These are phyloP conservation scores for Russula sp. DNA, from an alignment of 768 basidiomycete species.

Conservation along the genomic window DNA sequence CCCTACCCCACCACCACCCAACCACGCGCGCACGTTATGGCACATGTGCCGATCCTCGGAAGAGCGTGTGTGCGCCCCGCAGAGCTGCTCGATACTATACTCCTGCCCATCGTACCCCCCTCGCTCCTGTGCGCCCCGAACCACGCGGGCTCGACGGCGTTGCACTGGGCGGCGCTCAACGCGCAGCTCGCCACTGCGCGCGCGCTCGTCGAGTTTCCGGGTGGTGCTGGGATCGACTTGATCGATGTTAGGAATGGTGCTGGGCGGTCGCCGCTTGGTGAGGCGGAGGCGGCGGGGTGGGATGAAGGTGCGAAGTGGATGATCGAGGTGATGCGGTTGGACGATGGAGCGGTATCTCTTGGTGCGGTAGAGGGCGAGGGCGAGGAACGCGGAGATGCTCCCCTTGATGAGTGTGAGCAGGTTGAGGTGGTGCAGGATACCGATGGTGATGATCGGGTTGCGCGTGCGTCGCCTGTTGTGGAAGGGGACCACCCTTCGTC, in stretches of 20 bases:
- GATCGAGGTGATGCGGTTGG: slow-evolving; percentile 73
- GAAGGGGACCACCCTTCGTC: too few relatives aligned
- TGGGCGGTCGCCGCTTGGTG: slow-evolving; percentile 70
- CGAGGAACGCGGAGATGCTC: slow-evolving; percentile 67
- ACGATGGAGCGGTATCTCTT: slow-evolving; percentile 37
- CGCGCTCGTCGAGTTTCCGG: slow-evolving; percentile 48
- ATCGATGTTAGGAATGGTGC: slow-evolving; percentile 73
- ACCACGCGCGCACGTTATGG: not conserved
- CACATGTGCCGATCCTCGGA: slow-evolving; percentile 35
- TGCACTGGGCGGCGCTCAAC: slow-evolving; percentile 92
- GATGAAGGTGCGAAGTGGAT: slow-evolving; percentile 81
- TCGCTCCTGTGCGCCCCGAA: slow-evolving; percentile 58
- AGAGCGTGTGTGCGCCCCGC: slow-evolving; percentile 31
- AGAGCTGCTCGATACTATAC: slow-evolving; percentile 65
- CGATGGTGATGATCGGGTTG: too few relatives aligned
- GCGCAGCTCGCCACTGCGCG: slow-evolving; percentile 58
- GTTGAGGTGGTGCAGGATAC: not conserved
- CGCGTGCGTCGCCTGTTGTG: too few relatives aligned
- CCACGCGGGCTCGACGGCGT: slow-evolving; percentile 64
- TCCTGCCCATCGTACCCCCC: slow-evolving; percentile 54
- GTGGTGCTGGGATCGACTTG: slow-evolving; percentile 54
- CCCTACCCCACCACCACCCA: not conserved
- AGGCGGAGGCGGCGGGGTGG: slow-evolving; percentile 74
- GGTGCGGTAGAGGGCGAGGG: slow-evolving; percentile 11
- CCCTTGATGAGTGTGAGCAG: slow-evolving; percentile 22